Evolutionary conservation across 495 filamentous ascomycete species (phyloP).

Genomic region (Xylaria bambusicola): DNA sequence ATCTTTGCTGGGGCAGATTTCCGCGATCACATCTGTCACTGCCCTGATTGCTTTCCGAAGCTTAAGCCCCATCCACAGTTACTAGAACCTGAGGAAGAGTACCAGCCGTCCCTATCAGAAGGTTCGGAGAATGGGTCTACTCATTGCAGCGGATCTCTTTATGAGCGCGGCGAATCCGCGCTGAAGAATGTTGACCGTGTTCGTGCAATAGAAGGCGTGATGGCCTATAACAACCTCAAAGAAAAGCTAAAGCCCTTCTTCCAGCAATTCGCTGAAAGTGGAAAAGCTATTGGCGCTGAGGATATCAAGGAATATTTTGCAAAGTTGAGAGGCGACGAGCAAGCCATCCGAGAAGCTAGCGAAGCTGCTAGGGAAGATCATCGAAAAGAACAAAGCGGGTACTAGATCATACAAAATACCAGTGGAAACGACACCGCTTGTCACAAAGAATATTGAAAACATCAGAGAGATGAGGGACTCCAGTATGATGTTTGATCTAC

Average conservation of each 20-base stretch:
- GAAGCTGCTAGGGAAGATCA: slow-evolving; percentile 47
- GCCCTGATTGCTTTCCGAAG: slow-evolving; percentile 72
- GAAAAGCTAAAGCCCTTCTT: slow-evolving; percentile 93
- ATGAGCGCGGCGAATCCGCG: slow-evolving; percentile 87
- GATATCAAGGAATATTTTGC: slow-evolving; percentile 97
- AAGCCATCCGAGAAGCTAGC: slow-evolving; percentile 51
- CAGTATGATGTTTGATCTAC: no score
- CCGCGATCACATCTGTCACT: slow-evolving; percentile 75
- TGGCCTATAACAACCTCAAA: slow-evolving; percentile 94
- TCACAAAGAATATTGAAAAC: background rate
- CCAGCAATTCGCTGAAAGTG: slow-evolving; percentile 88
- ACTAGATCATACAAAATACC: slow-evolving; percentile 31
- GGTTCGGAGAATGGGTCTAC: slow-evolving; percentile 47
- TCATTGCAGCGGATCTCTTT: slow-evolving; percentile 65
- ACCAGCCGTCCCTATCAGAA: slow-evolving; percentile 81
- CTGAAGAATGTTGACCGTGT: slow-evolving; percentile 89
- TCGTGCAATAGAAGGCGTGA: slow-evolving; percentile 90
- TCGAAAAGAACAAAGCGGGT: slow-evolving; percentile 63
- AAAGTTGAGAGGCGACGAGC: slow-evolving; percentile 83
- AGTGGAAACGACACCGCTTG: background rate
- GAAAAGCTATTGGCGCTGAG: slow-evolving; percentile 81
- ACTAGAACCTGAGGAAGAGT: slow-evolving; percentile 88
- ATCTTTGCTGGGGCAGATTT: slow-evolving; percentile 78
- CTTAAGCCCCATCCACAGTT: slow-evolving; percentile 72
- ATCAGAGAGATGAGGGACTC: no score